Evolutionary conservation across 768 basidiomycete species (phyloP), one percentile per base, ranked within the genome.

Genomic region (Leucogyrophana mollusca): DNA sequence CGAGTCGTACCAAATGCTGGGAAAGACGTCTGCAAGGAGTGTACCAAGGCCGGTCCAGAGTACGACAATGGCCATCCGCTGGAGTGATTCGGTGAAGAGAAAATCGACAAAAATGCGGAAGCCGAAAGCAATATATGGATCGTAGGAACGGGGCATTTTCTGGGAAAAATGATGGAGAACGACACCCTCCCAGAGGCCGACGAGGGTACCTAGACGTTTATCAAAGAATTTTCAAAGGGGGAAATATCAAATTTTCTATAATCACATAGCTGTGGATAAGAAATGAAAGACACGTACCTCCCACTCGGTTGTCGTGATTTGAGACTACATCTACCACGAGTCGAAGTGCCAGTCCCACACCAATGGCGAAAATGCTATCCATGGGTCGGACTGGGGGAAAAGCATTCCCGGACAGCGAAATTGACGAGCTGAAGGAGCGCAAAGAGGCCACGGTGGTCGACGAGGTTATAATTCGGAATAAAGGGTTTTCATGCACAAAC

Each of bases 181-280:
- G 20, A 85, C 76, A 39, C 88, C 87, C 64, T 90, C 87, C 85
- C 87, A 90, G 16, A 89, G 69, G 7, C 87, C 88, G 43, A 90
- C 71, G 46, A 90, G 73, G 11, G 82, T 80, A 14, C 82, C 80
- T 77, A 45, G 79, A 60, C 47, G 72, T 76, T 60, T 73, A 63
- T 35, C 16, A 16, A 37, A 38, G 22, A 6, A 49, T 17, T 25
- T 30, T 20, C 9, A 34, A 13, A 37, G 30, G 22, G 8, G n/a
- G 23, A 32, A 46, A 41, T n/a, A n/a, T n/a, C n/a, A 25, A 46
- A 40, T 9, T 23, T 11, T 18, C 24, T 4, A 23, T 27, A 30
- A 25, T 30, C 16, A 18, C n/a, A 30, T 9, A 11, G 2, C 54
- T 16, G 54, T 43, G 21, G 34, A 49, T 30, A 24, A 2, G 14